Conservation (phyloP, 352 stramenopile genomes). For the Detonula confervacea region DNA sequence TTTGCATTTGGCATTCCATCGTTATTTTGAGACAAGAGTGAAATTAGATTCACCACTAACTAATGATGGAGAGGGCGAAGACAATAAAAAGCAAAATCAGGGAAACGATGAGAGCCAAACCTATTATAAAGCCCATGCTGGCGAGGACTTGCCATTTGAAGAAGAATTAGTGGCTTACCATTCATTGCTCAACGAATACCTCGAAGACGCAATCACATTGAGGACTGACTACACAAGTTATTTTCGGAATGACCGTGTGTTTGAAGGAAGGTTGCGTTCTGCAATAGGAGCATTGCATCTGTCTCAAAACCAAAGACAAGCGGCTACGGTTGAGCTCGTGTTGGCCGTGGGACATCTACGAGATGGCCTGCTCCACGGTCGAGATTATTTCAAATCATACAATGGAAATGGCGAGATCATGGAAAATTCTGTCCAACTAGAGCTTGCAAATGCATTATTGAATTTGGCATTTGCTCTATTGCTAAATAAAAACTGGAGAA, state of each 20-base stretch:
- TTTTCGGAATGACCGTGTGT: constrained; percentile 27
- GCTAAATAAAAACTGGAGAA: constrained; percentile 30
- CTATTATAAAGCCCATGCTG: not conserved
- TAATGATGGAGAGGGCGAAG: constrained; percentile 27
- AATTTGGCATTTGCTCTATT: constrained; percentile 35
- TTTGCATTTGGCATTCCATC: constrained; percentile 12
- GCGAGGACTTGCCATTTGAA: not conserved
- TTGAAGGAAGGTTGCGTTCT: constrained; percentile 42
- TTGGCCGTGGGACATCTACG: constrained; percentile 19
- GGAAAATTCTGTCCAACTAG: constrained; percentile 17
- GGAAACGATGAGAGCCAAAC: not conserved
- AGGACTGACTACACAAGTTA: constrained; percentile 5
- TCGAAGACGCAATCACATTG: constrained; percentile 9
- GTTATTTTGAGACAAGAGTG: constrained; percentile 9
- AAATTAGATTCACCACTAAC: constrained; percentile 19
- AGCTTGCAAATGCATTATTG: constrained; percentile 38
- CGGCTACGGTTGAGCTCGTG: constrained; percentile 27
- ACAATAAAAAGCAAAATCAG: no score
- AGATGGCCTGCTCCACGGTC: not conserved
- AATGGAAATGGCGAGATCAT: constrained; percentile 16
- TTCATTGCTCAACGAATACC: constrained; percentile 32
- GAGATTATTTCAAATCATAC: constrained; percentile 10
- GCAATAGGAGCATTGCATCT: constrained; percentile 37
- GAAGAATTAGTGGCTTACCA: constrained; percentile 15
- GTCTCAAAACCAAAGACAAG: constrained; percentile 18